Percentiles rank a stretch among this genome's conserved stretches.
phyloP scores from a whole-genome alignment of 768 basidiomycete genomes.

The Crassisporium funariophilum region DNA sequence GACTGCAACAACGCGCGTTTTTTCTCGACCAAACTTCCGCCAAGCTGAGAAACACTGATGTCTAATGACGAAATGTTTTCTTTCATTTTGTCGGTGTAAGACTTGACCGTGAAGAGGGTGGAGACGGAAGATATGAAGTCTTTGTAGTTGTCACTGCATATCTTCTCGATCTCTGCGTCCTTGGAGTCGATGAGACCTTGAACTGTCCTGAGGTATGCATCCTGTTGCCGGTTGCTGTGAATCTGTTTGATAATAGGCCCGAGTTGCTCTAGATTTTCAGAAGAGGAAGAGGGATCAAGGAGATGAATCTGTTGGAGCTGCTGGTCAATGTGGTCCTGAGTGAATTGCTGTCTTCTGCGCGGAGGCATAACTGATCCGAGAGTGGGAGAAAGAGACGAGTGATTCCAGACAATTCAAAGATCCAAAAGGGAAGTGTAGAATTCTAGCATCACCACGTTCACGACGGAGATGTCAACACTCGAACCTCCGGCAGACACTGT shows the following conservation, averaged over 20 bases:
- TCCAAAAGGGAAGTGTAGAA: constrained; percentile 18
- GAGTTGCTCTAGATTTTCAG: constrained; percentile 94
- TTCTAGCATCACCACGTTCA: no score
- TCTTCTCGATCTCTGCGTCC: constrained; percentile 93
- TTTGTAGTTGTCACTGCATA: constrained; percentile 96
- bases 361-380: constrained; percentile 63
- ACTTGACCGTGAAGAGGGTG: constrained; percentile 94
- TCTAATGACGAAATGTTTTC: constrained; percentile 91
- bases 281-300: constrained; percentile 82
- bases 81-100: constrained; percentile 92
- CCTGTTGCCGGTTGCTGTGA: constrained; percentile 84
- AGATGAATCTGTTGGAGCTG: constrained; percentile 92
- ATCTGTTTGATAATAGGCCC: constrained; percentile 95
- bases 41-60: constrained; percentile 84
- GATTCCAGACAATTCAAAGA: constrained; percentile 7
- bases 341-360: constrained; percentile 73
- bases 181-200: constrained; percentile 91
- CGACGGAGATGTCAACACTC: constrained; percentile 22
- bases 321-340: constrained; percentile 83
- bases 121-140: constrained; percentile 97
- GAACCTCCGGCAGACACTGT: constrained; percentile 33
- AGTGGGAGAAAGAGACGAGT: constrained; percentile 13
- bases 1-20: constrained; percentile 88
- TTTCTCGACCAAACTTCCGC: constrained; percentile 88
- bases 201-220: constrained; percentile 83